These are phyloP conservation scores for Neoarthrinium moseri DNA, from an alignment of 2,329 filamentous ascomycete genomes.

Conservation along the genomic window DNA sequence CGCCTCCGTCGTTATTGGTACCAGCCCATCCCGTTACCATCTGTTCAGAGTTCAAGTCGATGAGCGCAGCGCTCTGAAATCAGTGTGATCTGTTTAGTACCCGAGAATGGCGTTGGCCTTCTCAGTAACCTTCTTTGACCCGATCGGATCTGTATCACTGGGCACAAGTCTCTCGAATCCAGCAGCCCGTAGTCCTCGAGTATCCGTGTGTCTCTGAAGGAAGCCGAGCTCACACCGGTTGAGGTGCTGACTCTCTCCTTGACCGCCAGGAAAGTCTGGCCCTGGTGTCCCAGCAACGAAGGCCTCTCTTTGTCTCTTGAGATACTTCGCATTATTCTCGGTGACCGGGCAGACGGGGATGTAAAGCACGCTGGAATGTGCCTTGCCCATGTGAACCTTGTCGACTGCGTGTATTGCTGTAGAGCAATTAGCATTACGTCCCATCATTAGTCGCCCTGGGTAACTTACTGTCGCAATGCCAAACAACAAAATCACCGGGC, in stretches of 20 bases:
- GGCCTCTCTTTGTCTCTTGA: constrained; percentile 67
- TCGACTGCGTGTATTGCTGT: constrained; percentile 78
- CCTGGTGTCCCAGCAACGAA: constrained; percentile 68
- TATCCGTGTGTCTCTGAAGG: constrained; percentile 30
- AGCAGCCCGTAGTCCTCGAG: constrained; percentile 39
- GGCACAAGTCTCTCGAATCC: constrained; percentile 40
- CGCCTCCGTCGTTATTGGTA: no score
- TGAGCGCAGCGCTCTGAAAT: no score
- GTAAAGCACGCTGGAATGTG: constrained; percentile 83
- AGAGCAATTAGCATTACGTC: background rate
- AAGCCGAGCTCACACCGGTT: constrained; percentile 41
- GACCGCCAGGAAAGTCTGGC: constrained; percentile 71
- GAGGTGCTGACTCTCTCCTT: constrained; percentile 60
- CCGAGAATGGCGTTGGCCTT: constrained; percentile 45
- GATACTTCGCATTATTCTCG: constrained; percentile 68
- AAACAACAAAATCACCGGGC: constrained; percentile 76
- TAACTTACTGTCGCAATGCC: constrained; percentile 72
- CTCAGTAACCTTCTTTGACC: constrained; percentile 35
- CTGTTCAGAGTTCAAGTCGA: no score
- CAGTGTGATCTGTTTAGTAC: constrained; percentile 20
- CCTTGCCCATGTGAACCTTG: constrained; percentile 66
- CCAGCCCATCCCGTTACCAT: no score
- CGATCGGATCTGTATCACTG: constrained; percentile 23
- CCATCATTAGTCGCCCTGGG: background rate
- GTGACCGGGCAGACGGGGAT: constrained; percentile 86